Conservation (phyloP, 2,329 filamentous ascomycete species). For the Calonectria crousiana region DNA sequence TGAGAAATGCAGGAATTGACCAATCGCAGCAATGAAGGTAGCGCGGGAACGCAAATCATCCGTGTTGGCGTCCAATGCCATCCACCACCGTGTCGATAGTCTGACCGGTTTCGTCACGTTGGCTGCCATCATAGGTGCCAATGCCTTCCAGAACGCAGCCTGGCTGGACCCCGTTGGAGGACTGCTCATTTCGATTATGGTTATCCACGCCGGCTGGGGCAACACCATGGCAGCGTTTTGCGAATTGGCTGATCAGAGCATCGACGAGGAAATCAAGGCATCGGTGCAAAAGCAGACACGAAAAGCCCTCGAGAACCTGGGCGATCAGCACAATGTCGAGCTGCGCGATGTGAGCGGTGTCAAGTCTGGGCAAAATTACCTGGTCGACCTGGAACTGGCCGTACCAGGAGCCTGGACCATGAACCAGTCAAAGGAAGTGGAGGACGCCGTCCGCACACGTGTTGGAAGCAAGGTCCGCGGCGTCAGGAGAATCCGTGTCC, state of each 20-base stretch:
- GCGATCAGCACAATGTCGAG: conserved; percentile 70
- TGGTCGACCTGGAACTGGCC: conserved; percentile 89
- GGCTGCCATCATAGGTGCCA: conserved; percentile 88
- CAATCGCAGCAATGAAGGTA: conserved; percentile 85
- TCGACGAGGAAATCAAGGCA: conserved; percentile 85
- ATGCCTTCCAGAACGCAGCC: conserved; percentile 84
- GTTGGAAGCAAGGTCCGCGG: conserved; percentile 85
- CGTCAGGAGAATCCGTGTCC: conserved; percentile 84
- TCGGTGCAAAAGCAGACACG: conserved; percentile 76
- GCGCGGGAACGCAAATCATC: conserved; percentile 94
- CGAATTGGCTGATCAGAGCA: conserved; percentile 90
- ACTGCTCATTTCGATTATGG: conserved; percentile 91
- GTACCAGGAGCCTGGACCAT: conserved; percentile 84
- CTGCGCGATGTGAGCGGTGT: conserved; percentile 86
- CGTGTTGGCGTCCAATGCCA: conserved; percentile 93
- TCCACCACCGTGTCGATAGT: conserved; percentile 97
- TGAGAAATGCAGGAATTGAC: conserved; percentile 33
- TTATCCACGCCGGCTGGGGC: conserved; percentile 87
- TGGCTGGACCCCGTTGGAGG: conserved; percentile 97
- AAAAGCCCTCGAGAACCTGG: conserved; percentile 68
- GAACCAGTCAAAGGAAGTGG: conserved; percentile 75
- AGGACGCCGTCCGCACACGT: conserved; percentile 78
- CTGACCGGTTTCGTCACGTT: conserved; percentile 95
- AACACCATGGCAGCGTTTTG: conserved; percentile 87
- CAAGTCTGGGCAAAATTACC: conserved; percentile 96